Percentiles rank a stretch among this genome's conserved stretches.
Conservation (phyloP, 176 grass and related monocot species). For the Triticum timopheevii region DNA sequence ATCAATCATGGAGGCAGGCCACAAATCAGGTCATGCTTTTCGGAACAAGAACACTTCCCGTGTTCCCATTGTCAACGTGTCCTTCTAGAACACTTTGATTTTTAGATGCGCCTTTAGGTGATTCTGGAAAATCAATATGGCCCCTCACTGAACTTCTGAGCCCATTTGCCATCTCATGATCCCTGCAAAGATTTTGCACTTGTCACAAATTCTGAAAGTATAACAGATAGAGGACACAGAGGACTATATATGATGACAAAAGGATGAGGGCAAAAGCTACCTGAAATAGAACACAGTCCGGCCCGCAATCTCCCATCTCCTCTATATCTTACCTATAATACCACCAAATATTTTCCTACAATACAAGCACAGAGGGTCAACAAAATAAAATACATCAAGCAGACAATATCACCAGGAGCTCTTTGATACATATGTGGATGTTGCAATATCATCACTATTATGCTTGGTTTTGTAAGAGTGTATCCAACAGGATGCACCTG, state of each 20-base stretch:
- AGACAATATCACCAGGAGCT: neutral
- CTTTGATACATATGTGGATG: neutral
- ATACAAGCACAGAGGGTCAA: neutral
- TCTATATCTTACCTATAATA: constrained; percentile 8
- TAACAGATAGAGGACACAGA: neutral
- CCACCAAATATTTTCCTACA: constrained; percentile 27
- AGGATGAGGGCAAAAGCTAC: constrained; percentile 26
- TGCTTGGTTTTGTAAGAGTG: no score
- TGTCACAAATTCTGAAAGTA: neutral
- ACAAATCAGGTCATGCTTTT: neutral
- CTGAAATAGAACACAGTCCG: constrained; percentile 53
- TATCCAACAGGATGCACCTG: no score
- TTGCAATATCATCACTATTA: no score
- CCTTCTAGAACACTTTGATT: neutral
- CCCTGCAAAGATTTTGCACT: constrained; percentile 28
- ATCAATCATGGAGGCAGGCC: neutral
- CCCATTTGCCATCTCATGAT: constrained; percentile 39
- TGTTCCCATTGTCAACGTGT: neutral
- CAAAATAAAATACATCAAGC: neutral
- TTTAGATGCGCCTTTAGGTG: neutral
- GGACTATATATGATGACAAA: neutral
- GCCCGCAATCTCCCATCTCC: constrained; percentile 38
- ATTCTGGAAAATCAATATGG: constrained; percentile 37
- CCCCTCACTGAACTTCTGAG: constrained; percentile 36
- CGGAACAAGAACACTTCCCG: neutral